Evolutionary conservation across 2,329 filamentous ascomycete genomes (phyloP), one percentile per base, ranked within the genome.

Genomic region (Xylariaceae sp.): DNA sequence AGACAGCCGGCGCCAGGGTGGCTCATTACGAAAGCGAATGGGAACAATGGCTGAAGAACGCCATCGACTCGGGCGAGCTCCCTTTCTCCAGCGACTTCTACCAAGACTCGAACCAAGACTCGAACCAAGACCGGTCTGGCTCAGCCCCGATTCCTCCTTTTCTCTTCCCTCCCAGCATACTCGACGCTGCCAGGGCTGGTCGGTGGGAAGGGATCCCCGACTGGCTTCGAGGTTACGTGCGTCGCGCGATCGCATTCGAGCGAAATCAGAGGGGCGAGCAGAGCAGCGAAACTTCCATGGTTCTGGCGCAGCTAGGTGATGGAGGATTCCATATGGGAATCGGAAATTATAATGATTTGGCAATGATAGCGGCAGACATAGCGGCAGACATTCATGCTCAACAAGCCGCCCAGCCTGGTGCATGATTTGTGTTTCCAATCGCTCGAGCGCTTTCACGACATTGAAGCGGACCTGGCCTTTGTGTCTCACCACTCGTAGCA

Each of bases 31-130:
- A 85, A 54, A 79, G 83, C 46, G 80, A 82, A 51, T 85, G 79
- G 80, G 82, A 86, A 59, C 79, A 83, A 58, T 86, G 81, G 75
- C 65, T 85, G 44, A 85, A 85, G 61, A 78, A 81, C 52, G 79
- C 76, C 30, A 74, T 82, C 34, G 81, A 85, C 53, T 69, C 74
- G 5, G 81, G 80, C 43, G 66, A 74, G 39, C 61, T 79, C 26
- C 64, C 70, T 13, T 65, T 68, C 34, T 55, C 73, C 17, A 63
- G 66, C 4, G 66, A 69, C 31, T 65, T 69, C 36, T 65, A 68
- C 43, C 48, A 57, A 35, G 48, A 59, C 36, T n/a, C n/a, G n/a
- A n/a, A n/a, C n/a, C n/a, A n/a, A 4, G 66, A 69, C 31, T 65
- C 70, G 37, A 65, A 68, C 43, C 48, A 57, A 35, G 48, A 59